A percentile compares a stretch with the other conserved stretches of the same genome.
These are phyloP conservation scores for Castanea crenata DNA, from an alignment of 306 rosid genomes.

Conservation along the genomic window DNA sequence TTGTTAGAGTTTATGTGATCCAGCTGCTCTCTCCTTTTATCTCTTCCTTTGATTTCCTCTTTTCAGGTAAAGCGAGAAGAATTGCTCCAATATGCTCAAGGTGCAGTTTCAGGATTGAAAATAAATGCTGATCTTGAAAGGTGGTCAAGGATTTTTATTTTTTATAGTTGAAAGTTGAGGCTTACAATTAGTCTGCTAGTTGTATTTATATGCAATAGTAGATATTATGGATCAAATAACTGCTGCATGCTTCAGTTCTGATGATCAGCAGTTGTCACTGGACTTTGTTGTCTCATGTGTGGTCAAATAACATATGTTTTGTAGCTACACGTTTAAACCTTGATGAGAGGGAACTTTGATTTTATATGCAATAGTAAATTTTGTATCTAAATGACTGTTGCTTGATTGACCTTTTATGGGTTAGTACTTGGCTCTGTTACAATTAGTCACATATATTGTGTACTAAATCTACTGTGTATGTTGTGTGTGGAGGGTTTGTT, in stretches of 20 bases:
- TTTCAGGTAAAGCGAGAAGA: conserved; percentile 84
- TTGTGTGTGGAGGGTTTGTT: neutral
- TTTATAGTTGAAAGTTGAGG: conserved; percentile 18
- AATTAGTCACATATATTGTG: neutral
- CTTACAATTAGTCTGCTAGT: conserved; percentile 2
- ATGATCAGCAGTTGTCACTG: conserved; percentile 3
- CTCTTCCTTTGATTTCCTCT: neutral
- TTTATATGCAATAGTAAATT: conserved; percentile 1
- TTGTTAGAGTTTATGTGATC: conserved; percentile 5
- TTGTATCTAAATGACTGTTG: conserved; percentile 1
- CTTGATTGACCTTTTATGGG: conserved; percentile 1
- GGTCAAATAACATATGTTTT: conserved; percentile 16
- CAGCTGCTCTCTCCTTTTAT: conserved; percentile 9
- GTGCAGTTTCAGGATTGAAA: conserved; percentile 78
- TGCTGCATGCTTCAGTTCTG: conserved; percentile 17
- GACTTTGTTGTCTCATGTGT: conserved; percentile 4
- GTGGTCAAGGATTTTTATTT: conserved; percentile 44
- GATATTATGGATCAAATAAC: conserved; percentile 16
- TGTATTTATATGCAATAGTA: neutral
- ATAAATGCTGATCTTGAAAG: conserved; percentile 74
- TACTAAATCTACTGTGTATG: neutral
- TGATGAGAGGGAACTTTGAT: conserved; percentile 10
- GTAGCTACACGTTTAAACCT: conserved; percentile 7
- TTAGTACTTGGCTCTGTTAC: conserved; percentile 1
- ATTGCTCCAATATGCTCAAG: conserved; percentile 82